phyloP scores from a whole-genome alignment of 768 basidiomycete genomes.

The Russula sp. region DNA sequence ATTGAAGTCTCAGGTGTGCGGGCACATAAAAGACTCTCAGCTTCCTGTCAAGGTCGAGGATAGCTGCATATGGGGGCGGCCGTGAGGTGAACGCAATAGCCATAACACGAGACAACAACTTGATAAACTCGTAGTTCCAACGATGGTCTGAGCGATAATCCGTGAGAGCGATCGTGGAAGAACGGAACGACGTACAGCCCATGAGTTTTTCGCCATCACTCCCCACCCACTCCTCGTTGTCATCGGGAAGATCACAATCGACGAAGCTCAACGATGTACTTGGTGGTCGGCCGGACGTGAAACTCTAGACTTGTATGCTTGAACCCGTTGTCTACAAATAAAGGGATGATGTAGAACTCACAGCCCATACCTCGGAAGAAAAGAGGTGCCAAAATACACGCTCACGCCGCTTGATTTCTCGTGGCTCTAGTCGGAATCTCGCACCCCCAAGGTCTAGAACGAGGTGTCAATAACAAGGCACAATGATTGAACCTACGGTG shows the following conservation, averaged over 20 bases:
- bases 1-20: conserved; percentile 32
- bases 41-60: conserved; percentile 52
- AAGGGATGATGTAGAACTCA: conserved; percentile 24
- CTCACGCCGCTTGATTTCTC: conserved; percentile 40
- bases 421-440: conserved; percentile 50
- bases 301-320: conserved; percentile 20
- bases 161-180: neutral
- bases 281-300: conserved; percentile 27
- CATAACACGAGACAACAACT: conserved; percentile 40
- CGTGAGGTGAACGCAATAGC: conserved; percentile 30
- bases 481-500: neutral
- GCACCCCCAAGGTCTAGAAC: conserved; percentile 48
- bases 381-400: conserved; percentile 68
- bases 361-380: conserved; percentile 52
- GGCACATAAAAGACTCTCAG: conserved; percentile 56
- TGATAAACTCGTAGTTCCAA: conserved; percentile 47
- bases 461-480: conserved; percentile 15
- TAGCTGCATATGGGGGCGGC: conserved; percentile 41
- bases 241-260: conserved; percentile 25
- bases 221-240: conserved; percentile 10
- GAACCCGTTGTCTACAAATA: neutral
- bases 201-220: conserved; percentile 9
- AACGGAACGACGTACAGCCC: conserved; percentile 8
- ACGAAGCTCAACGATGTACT: conserved; percentile 21
- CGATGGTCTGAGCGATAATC: conserved; percentile 34